A percentile compares a stretch with the other conserved stretches of the same genome.
These are phyloP conservation scores for Penicillium turbatum DNA, from an alignment of 495 filamentous ascomycete species.

Conservation along the genomic window DNA sequence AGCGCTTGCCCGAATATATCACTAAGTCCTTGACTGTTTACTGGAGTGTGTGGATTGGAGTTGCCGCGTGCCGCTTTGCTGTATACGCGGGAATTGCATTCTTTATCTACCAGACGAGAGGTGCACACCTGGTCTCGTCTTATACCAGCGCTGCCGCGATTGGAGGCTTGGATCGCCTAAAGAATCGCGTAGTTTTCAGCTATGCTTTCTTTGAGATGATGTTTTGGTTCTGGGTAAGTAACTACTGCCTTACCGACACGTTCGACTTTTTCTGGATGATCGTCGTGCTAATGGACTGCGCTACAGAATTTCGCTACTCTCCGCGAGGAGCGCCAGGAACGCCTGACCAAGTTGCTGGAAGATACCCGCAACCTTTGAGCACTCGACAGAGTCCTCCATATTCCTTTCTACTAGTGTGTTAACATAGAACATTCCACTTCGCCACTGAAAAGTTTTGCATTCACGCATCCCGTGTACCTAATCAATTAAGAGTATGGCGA, in stretches of 20 bases:
- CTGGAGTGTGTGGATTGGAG: conserved; percentile 72
- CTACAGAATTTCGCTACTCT: conserved; percentile 45
- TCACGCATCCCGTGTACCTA: neutral
- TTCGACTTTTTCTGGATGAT: neutral
- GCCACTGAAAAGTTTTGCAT: neutral
- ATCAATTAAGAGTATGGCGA: neutral
- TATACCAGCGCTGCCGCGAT: conserved; percentile 23
- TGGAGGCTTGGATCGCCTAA: conserved; percentile 53
- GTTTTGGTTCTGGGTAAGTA: conserved; percentile 78
- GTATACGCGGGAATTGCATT: conserved; percentile 62
- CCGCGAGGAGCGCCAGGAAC: conserved; percentile 43
- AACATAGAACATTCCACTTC: neutral
- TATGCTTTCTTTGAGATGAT: conserved; percentile 82
- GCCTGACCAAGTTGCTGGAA: conserved; percentile 34
- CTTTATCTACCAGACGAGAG: conserved; percentile 63
- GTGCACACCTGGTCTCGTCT: conserved; percentile 31
- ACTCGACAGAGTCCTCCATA: neutral
- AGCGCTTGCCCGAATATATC: conserved; percentile 38
- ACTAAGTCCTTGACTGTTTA: conserved; percentile 38
- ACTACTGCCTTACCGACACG: neutral
- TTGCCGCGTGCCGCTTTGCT: conserved; percentile 62
- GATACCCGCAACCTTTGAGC: conserved; percentile 24
- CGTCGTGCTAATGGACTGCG: conserved; percentile 49
- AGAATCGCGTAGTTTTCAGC: conserved; percentile 76
- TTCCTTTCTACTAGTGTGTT: conserved; percentile 11